These are phyloP conservation scores for Colletotrichum endophyticum DNA, from an alignment of 2,329 filamentous ascomycete species.

Conservation along the genomic window DNA sequence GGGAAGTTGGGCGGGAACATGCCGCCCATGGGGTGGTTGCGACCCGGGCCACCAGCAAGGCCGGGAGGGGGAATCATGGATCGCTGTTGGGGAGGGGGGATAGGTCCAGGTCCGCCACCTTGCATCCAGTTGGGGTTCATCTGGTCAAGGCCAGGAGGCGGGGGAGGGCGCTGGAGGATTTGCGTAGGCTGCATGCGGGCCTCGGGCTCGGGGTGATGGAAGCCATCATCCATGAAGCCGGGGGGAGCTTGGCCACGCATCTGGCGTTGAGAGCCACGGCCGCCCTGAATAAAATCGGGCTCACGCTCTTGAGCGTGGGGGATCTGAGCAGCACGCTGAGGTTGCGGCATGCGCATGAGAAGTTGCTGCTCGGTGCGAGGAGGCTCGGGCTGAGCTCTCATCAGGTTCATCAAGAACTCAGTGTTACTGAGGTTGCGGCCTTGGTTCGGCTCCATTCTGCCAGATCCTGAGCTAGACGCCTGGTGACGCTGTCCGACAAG, in stretches of 20 bases:
- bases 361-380: conserved; percentile 53
- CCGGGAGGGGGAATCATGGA: conserved; percentile 67
- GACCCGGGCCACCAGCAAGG: conserved; percentile 45
- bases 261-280: conserved; percentile 39
- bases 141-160: conserved; percentile 64
- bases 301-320: conserved; percentile 54
- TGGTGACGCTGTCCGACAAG: conserved; percentile 64
- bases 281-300: conserved; percentile 43
- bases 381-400: conserved; percentile 62
- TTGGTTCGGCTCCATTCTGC: conserved; percentile 47
- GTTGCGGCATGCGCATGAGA: conserved; percentile 57
- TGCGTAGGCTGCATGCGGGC: conserved; percentile 63
- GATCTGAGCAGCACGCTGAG: conserved; percentile 53
- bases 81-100: conserved; percentile 42
- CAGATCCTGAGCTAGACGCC: conserved; percentile 54
- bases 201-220: conserved; percentile 54
- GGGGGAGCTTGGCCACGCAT: conserved; percentile 53
- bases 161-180: conserved; percentile 68
- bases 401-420: conserved; percentile 86
- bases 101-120: conserved; percentile 46
- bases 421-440: conserved; percentile 67
- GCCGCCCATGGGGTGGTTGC: conserved; percentile 55
- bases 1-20: conserved; percentile 70
- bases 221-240: conserved; percentile 59
- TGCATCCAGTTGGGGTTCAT: conserved; percentile 63